These are phyloP conservation scores for Cutaneotrichosporon dermatis DNA, from an alignment of 1,284 basidiomycete species.

Conservation along the genomic window DNA sequence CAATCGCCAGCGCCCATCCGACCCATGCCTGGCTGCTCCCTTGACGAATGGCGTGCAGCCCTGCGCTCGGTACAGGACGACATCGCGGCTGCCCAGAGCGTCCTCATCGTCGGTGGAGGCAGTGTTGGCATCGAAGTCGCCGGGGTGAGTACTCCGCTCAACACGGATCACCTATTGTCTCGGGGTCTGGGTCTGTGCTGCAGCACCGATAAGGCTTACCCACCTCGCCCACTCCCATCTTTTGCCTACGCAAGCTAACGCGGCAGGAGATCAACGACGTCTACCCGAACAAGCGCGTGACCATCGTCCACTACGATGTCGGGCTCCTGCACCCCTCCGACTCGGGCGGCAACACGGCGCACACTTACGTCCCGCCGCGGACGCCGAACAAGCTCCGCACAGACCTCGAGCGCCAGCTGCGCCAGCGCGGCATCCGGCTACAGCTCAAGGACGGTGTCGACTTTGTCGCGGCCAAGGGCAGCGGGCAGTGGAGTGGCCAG, in stretches of 20 bases:
- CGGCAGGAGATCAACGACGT: constrained; percentile 29
- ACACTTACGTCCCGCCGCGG: constrained; percentile 27
- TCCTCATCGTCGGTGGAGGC: constrained; percentile 50
- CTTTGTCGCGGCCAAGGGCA: constrained; percentile 19
- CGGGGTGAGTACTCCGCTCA: constrained; percentile 36
- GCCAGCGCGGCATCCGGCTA: constrained; percentile 41
- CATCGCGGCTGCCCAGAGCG: constrained; percentile 26
- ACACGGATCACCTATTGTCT: neutral
- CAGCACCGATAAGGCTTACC: neutral
- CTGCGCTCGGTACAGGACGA: constrained; percentile 23
- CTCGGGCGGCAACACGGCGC: constrained; percentile 14
- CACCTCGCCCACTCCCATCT: neutral
- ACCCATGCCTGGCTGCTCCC: constrained; percentile 24
- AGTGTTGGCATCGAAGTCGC: constrained; percentile 52
- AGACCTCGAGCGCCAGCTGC: constrained; percentile 36
- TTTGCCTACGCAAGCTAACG: neutral
- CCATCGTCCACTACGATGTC: constrained; percentile 28
- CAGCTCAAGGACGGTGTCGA: constrained; percentile 44
- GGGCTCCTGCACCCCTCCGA: constrained; percentile 30
- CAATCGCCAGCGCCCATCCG: constrained; percentile 43
- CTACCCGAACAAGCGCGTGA: constrained; percentile 28
- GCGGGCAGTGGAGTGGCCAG: constrained; percentile 31
- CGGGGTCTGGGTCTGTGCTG: neutral
- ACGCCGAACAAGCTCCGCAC: constrained; percentile 35
- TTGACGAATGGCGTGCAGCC: constrained; percentile 22